Evolutionary conservation across 2,329 filamentous ascomycete genomes (phyloP).

Genomic region (Hysterium pulicare): DNA sequence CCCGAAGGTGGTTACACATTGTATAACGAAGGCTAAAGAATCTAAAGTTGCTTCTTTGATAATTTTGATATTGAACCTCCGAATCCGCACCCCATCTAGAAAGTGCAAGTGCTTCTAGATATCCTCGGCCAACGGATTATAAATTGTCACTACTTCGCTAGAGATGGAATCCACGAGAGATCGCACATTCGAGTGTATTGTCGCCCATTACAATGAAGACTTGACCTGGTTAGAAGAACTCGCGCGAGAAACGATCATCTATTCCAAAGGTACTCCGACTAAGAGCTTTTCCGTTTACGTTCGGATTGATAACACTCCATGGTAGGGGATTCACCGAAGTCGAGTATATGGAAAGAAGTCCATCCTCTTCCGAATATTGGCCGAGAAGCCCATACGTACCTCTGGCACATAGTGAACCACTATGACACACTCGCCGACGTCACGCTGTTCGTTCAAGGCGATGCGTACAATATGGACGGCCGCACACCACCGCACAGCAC

Average conservation of each 20-base stretch:
- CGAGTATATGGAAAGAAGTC: not conserved
- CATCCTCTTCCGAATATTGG: slow-evolving; percentile 17
- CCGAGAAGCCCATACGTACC: slow-evolving; percentile 22
- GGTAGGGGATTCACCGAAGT: not conserved
- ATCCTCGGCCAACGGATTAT: too few species aligned
- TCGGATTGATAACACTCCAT: too few species aligned
- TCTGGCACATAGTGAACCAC: slow-evolving; percentile 18
- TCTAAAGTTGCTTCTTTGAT: too few species aligned
- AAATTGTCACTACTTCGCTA: not conserved
- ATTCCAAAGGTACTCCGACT: not conserved
- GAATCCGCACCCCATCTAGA: too few species aligned
- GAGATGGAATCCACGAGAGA: not conserved
- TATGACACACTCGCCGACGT: slow-evolving; percentile 19
- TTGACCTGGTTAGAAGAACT: slow-evolving; percentile 1
- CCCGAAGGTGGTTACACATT: too few species aligned
- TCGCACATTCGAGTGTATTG: slow-evolving; percentile 1
- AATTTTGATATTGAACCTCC: too few species aligned
- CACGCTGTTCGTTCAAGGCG: slow-evolving; percentile 21
- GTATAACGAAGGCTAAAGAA: too few species aligned
- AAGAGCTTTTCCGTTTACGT: not conserved
- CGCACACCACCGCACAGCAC: slow-evolving; percentile 1
- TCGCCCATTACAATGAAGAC: slow-evolving; percentile 4
- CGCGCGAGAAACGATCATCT: slow-evolving; percentile 1
- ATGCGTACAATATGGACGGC: slow-evolving; percentile 2
- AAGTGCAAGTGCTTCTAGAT: too few species aligned